Evolutionary conservation across 1,284 basidiomycete species (phyloP).

Genomic region (Heterobasidion parviporum): DNA sequence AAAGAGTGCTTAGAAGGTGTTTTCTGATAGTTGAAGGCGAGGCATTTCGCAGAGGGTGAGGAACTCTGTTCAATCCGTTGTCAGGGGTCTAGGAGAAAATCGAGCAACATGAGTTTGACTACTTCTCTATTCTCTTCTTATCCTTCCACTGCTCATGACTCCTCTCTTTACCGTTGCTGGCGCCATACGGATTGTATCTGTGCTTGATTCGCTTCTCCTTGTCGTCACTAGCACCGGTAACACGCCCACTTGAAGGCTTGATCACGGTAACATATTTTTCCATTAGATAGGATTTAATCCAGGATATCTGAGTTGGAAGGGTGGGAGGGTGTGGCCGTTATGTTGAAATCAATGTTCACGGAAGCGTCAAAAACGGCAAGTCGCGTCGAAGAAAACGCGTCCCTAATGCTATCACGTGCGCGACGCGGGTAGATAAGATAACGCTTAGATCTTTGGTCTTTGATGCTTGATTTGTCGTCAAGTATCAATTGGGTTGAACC

Average conservation of each 20-base stretch:
- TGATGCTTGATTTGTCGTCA: neutral
- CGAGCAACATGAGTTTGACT: neutral
- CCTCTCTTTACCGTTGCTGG: slow-evolving; percentile 15
- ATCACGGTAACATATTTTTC: slow-evolving; percentile 31
- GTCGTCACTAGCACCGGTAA: slow-evolving; percentile 11
- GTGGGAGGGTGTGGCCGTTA: too few species aligned
- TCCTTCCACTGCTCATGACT: slow-evolving; percentile 21
- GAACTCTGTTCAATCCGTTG: too few species aligned
- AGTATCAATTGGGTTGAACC: neutral
- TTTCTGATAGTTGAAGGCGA: slow-evolving; percentile 36
- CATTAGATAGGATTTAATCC: slow-evolving; percentile 20
- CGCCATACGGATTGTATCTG: slow-evolving; percentile 26
- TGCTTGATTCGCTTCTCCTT: slow-evolving; percentile 14
- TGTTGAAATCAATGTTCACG: too few species aligned
- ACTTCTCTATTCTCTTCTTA: slow-evolving; percentile 23
- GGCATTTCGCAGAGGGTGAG: neutral
- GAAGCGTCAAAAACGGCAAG: too few species aligned
- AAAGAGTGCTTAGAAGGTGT: slow-evolving; percentile 47
- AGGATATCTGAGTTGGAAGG: neutral
- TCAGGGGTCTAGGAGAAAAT: too few species aligned
- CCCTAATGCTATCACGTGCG: neutral
- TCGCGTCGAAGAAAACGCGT: neutral
- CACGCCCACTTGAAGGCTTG: slow-evolving; percentile 18
- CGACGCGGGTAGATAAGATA: neutral
- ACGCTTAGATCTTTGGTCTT: too few species aligned